These are phyloP conservation scores for Metschnikowia gelsemii DNA, from an alignment of 805 yeast genomes.

Conservation along the genomic window DNA sequence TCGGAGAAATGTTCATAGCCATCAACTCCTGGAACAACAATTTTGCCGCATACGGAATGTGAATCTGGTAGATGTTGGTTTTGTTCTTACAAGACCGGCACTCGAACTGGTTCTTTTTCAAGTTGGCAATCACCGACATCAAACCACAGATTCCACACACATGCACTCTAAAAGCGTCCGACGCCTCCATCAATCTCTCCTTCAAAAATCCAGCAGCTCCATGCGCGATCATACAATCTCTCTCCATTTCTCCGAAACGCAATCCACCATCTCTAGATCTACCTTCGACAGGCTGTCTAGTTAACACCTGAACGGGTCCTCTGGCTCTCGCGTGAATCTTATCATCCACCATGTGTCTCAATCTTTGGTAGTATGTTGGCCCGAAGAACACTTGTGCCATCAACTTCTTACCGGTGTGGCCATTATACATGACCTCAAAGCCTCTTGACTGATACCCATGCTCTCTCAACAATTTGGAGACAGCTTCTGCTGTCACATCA, in stretches of 20 bases:
- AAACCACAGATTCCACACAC: conserved; percentile 98
- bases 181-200: conserved; percentile 98
- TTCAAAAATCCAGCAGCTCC: conserved; percentile 98
- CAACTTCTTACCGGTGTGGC: conserved; percentile 96
- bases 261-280: conserved; percentile 99
- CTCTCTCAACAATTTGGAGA: conserved; percentile 86
- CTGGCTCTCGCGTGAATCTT: conserved; percentile 99
- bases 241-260: conserved; percentile 99
- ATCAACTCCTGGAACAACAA: conserved; percentile 96
- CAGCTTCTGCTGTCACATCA: conserved; percentile 96
- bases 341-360: conserved; percentile 99
- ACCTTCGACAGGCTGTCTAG: conserved; percentile 99
- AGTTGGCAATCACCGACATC: conserved; percentile 95
- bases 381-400: conserved; percentile 99
- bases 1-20: conserved; percentile 99
- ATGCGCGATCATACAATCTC: conserved; percentile 99
- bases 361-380: conserved; percentile 98
- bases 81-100: conserved; percentile 98
- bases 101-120: conserved; percentile 96
- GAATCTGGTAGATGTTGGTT: conserved; percentile 96
- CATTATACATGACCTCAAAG: conserved; percentile 97
- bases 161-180: conserved; percentile 98
- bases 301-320: conserved; percentile 96
- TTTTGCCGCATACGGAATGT: conserved; percentile 98
- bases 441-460: conserved; percentile 98